These are phyloP conservation scores for Geranium rotundifolium DNA, from an alignment of 345 rosid genomes.

Conservation along the genomic window DNA sequence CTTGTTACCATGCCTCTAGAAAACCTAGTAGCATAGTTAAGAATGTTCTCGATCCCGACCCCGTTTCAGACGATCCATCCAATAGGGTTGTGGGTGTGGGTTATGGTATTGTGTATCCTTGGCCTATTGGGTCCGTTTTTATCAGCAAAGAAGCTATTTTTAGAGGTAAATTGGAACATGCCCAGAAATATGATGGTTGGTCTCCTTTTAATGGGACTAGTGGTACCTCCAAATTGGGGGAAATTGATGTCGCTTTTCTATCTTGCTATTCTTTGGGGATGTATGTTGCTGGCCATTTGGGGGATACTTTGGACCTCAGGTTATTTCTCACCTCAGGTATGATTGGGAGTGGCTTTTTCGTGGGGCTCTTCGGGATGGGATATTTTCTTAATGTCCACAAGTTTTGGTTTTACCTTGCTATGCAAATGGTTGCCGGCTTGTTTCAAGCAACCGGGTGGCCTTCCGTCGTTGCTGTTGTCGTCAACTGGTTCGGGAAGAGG, in stretches of 20 bases:
- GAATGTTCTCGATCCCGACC: slow-evolving; percentile 67
- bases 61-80: slow-evolving; percentile 7
- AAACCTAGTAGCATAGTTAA: slow-evolving; percentile 91
- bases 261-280: slow-evolving; percentile 81
- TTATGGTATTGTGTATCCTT: slow-evolving; percentile 32
- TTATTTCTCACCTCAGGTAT: slow-evolving; percentile 74
- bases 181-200: slow-evolving; percentile 40
- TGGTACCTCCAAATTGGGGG: slow-evolving; percentile 76
- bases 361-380: slow-evolving; percentile 85
- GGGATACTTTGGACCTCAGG: slow-evolving; percentile 75
- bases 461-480: slow-evolving; percentile 91
- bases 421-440: slow-evolving; percentile 88
- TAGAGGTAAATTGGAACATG: background rate
- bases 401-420: slow-evolving; percentile 49
- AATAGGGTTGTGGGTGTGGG: background rate
- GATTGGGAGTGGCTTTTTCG: slow-evolving; percentile 85
- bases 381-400: slow-evolving; percentile 67
- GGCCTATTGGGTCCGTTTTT: slow-evolving; percentile 71
- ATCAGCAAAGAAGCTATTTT: slow-evolving; percentile 16
- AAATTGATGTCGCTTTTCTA: slow-evolving; percentile 77
- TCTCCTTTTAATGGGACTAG: slow-evolving; percentile 57
- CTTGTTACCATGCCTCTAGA: slow-evolving; percentile 87
- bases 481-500: slow-evolving; percentile 88
- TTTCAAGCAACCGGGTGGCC: slow-evolving; percentile 98
- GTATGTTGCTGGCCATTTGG: slow-evolving; percentile 89